Percentiles rank a stretch among this genome's conserved stretches.
Conservation (phyloP, 495 filamentous ascomycete genomes). For the Aspergillus homomorphus region DNA sequence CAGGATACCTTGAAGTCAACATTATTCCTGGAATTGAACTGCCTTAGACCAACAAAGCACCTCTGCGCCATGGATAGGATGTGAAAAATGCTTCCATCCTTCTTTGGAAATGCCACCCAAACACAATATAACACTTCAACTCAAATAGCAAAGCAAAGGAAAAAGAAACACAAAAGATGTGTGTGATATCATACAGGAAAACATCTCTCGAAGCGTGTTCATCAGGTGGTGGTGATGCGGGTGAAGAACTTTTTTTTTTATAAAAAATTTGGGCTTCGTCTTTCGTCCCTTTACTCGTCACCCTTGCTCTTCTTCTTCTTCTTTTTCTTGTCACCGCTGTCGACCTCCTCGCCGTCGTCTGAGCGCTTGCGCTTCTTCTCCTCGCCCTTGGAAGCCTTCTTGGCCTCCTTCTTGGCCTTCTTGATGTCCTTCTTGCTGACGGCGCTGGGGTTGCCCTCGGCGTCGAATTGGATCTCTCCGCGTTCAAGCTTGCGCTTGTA, state of each 20-base stretch:
- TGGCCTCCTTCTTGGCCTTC: slow-evolving; percentile 65
- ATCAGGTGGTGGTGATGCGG: slow-evolving; percentile 6
- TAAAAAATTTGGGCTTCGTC: slow-evolving; percentile 14
- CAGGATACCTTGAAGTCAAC: slow-evolving; percentile 15
- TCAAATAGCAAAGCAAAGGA: slow-evolving; percentile 29
- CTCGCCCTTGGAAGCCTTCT: slow-evolving; percentile 51
- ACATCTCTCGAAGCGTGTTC: slow-evolving; percentile 26
- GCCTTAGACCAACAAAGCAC: slow-evolving; percentile 28
- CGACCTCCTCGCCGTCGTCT: slow-evolving; percentile 43
- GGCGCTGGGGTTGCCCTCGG: slow-evolving; percentile 57
- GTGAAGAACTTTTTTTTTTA: slow-evolving; percentile 16
- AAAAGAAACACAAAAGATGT: slow-evolving; percentile 28
- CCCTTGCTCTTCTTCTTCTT: slow-evolving; percentile 56
- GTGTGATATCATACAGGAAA: slow-evolving; percentile 51
- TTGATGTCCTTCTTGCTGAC: slow-evolving; percentile 74
- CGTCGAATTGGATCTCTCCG: slow-evolving; percentile 60
- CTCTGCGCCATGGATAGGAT: slow-evolving; percentile 35
- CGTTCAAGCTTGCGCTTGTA: slow-evolving; percentile 70
- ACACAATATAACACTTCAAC: slow-evolving; percentile 30
- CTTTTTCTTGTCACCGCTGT: slow-evolving; percentile 51
- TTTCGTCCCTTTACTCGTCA: slow-evolving; percentile 40
- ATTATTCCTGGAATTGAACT: slow-evolving; percentile 32
- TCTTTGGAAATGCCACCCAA: slow-evolving; percentile 41
- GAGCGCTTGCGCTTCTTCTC: slow-evolving; percentile 57
- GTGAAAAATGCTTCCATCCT: slow-evolving; percentile 33